phyloP scores from a whole-genome alignment of 1,284 basidiomycete species.

The Chondrostereum purpureum region DNA sequence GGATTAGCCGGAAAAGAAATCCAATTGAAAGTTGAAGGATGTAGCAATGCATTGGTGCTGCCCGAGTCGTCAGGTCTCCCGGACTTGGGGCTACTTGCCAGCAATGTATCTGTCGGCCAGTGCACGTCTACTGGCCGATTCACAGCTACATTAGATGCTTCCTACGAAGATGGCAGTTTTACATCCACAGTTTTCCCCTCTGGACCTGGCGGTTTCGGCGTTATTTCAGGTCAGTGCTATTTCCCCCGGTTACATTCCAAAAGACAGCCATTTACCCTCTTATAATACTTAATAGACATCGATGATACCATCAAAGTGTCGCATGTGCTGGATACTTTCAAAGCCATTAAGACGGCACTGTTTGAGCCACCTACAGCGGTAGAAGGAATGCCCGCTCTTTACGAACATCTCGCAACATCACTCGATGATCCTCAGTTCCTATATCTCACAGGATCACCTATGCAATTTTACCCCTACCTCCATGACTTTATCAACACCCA shows the following conservation, averaged over 20 bases:
- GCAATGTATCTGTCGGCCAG: conserved; percentile 24
- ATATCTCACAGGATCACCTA: conserved; percentile 4
- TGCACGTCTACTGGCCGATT: conserved; percentile 16
- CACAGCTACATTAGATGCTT: not conserved
- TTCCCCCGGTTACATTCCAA: no score
- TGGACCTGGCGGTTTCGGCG: conserved; percentile 4
- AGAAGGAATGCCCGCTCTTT: conserved; percentile 5
- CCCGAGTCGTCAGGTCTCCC: conserved; percentile 21
- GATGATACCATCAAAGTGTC: conserved; percentile 8
- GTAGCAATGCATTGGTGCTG: conserved; percentile 18
- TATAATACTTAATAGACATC: conserved; percentile 6
- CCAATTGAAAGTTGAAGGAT: conserved; percentile 25
- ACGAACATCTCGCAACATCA: conserved; percentile 3
- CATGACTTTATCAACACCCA: conserved; percentile 6
- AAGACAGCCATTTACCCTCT: not conserved
- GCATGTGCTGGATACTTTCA: conserved; percentile 2
- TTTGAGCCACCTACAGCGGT: not conserved
- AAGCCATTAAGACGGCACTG: not conserved
- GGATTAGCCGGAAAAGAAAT: conserved; percentile 12
- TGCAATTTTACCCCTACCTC: conserved; percentile 6
- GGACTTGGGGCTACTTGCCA: conserved; percentile 26
- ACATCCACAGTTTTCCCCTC: not conserved
- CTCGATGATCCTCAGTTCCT: conserved; percentile 4
- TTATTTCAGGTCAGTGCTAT: conserved; percentile 5
- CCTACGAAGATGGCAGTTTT: not conserved